A percentile compares a stretch with the other conserved stretches of the same genome.
Evolutionary conservation across 2,329 filamentous ascomycete species (phyloP).

Genomic region (Diplodia intermedia): DNA sequence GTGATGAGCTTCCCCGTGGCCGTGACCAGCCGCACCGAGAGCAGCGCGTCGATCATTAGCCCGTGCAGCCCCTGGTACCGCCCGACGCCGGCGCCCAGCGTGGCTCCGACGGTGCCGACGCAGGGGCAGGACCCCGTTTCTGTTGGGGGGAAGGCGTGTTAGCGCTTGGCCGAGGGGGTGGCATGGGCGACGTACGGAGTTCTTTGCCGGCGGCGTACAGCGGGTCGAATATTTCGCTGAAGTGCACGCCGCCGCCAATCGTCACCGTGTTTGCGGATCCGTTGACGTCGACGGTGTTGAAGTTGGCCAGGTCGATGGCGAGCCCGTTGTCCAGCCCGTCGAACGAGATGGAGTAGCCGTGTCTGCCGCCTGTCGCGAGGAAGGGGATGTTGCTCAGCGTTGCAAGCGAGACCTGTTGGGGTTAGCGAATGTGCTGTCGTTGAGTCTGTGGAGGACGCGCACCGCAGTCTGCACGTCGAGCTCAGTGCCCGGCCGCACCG

Average conservation of each 20-base stretch:
- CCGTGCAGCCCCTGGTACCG: conserved; percentile 58
- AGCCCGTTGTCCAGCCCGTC: conserved; percentile 40
- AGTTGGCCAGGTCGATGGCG: conserved; percentile 43
- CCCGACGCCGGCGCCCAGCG: conserved; percentile 64
- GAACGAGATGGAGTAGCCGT: conserved; percentile 44
- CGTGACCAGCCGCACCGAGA: conserved; percentile 40
- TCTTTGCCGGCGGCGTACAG: conserved; percentile 43
- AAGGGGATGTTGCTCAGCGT: conserved; percentile 40
- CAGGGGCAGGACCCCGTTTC: conserved; percentile 38
- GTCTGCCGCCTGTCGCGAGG: conserved; percentile 45
- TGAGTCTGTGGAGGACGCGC: background rate
- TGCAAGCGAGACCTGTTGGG: background rate
- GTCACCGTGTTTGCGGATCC: conserved; percentile 37
- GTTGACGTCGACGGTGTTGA: conserved; percentile 41
- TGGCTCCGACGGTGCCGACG: conserved; percentile 62
- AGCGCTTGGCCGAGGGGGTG: no score
- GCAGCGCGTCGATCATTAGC: conserved; percentile 39
- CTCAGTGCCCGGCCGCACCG: background rate
- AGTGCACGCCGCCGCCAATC: conserved; percentile 38
- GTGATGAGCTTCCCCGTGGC: conserved; percentile 43
- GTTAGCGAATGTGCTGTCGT: no score
- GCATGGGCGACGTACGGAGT: conserved; percentile 38
- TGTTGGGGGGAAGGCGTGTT: background rate
- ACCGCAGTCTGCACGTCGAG: background rate
- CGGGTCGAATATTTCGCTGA: conserved; percentile 20